Percentiles rank a stretch among this genome's conserved stretches.
phyloP scores from a whole-genome alignment of 1,284 basidiomycete genomes.

The Pyrrhoderma noxium region DNA sequence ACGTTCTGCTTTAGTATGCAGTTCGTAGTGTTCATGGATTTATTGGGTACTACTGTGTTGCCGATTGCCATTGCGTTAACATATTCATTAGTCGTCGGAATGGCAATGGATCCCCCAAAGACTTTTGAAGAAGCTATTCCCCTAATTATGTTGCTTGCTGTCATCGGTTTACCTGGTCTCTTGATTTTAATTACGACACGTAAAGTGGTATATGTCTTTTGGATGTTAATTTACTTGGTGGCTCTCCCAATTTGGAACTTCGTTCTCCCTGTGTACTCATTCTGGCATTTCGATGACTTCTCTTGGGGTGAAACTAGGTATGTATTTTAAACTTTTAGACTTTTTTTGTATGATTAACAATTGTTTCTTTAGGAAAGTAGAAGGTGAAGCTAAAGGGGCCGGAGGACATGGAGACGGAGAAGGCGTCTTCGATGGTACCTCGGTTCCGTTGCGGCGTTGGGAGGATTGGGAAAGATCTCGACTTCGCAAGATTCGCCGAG shows the following conservation, averaged over 20 bases:
- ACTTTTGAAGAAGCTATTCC: conserved; percentile 93
- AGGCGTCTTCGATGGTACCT: conserved; percentile 47
- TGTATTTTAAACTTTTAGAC: conserved; percentile 23
- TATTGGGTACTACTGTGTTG: conserved; percentile 91
- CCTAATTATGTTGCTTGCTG: conserved; percentile 80
- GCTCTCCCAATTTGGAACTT: conserved; percentile 97
- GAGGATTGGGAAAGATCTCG: conserved; percentile 99
- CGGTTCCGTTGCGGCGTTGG: conserved; percentile 90
- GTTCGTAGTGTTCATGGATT: conserved; percentile 98
- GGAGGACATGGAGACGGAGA: conserved; percentile 64
- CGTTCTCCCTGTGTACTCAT: conserved; percentile 87
- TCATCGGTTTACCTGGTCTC: conserved; percentile 89
- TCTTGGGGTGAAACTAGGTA: conserved; percentile 97
- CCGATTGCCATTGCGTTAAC: conserved; percentile 93
- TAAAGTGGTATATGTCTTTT: conserved; percentile 92
- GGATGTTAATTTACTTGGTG: conserved; percentile 94
- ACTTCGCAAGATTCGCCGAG: conserved; percentile 83
- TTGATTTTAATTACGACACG: conserved; percentile 91
- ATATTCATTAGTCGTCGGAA: conserved; percentile 80
- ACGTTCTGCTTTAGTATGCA: conserved; percentile 98
- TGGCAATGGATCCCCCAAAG: conserved; percentile 75
- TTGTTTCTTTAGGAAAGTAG: conserved; percentile 71
- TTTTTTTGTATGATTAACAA: conserved; percentile 18
- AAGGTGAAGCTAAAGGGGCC: conserved; percentile 75
- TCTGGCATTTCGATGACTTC: conserved; percentile 99